phyloP scores from a whole-genome alignment of 192 early-diverging fungal genomes.

The Podila horticola region DNA sequence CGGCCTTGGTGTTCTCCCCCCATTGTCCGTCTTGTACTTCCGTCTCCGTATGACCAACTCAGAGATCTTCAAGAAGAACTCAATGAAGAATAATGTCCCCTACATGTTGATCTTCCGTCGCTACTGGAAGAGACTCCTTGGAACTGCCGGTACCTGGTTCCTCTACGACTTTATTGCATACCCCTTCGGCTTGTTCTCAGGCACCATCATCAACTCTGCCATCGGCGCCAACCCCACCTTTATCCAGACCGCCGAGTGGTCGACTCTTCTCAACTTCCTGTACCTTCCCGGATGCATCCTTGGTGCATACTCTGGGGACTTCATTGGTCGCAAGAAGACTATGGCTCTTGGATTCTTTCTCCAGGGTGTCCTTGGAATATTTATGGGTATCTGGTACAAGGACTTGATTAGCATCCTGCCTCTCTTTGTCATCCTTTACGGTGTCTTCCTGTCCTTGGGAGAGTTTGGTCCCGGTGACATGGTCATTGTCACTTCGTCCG shows the following conservation, averaged over 20 bases:
- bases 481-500: constrained; percentile 47
- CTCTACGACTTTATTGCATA: constrained; percentile 27
- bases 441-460: constrained; percentile 57
- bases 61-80: constrained; percentile 47
- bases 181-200: constrained; percentile 12
- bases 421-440: constrained; percentile 61
- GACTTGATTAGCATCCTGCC: constrained; percentile 44
- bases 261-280: constrained; percentile 57
- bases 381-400: constrained; percentile 55
- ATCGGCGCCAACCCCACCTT: constrained; percentile 26
- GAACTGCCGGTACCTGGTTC: constrained; percentile 39
- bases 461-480: constrained; percentile 58
- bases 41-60: constrained; percentile 61
- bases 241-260: constrained; percentile 54
- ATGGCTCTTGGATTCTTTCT: constrained; percentile 59
- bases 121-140: constrained; percentile 59
- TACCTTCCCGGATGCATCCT: constrained; percentile 59
- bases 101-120: constrained; percentile 55
- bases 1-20: constrained; percentile 54
- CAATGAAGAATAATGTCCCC: constrained; percentile 56
- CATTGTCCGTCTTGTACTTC: constrained; percentile 53
- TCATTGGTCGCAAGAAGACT: constrained; percentile 61
- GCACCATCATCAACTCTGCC: constrained; percentile 6
- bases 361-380: constrained; percentile 55
- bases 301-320: constrained; percentile 57